Conservation (phyloP, 169 alveolate species). For the Cyclospora cayetanensis region DNA sequence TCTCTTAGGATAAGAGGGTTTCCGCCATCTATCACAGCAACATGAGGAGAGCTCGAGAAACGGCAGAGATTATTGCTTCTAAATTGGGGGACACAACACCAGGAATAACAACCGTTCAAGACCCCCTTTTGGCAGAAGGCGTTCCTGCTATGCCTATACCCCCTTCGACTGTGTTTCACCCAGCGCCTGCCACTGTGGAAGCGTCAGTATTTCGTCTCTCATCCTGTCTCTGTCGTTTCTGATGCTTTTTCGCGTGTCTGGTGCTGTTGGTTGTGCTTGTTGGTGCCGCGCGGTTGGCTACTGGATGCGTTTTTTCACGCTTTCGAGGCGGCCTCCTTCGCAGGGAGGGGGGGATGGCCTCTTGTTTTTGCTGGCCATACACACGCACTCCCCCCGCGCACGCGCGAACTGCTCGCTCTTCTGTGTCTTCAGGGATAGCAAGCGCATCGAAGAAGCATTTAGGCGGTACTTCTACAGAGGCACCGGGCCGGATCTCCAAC, state of each 20-base stretch:
- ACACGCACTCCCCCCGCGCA: too few species aligned
- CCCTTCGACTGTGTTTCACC: neutral
- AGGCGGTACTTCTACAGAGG: constrained; percentile 1
- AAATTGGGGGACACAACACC: neutral
- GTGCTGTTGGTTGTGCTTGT: too few species aligned
- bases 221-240: neutral
- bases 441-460: constrained; percentile 19
- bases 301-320: too few species aligned
- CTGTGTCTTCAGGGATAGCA: neutral
- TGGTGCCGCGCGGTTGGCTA: too few species aligned
- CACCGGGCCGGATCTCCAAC: neutral
- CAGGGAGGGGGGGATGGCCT: too few species aligned
- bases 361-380: too few species aligned
- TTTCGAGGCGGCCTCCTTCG: too few species aligned
- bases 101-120: neutral
- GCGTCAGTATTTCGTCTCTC: neutral
- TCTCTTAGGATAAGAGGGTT: neutral
- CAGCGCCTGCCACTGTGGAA: neutral
- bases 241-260: too few species aligned
- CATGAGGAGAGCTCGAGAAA: constrained; percentile 27
- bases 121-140: constrained; percentile 5
- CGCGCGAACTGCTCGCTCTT: too few species aligned
- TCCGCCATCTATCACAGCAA: neutral
- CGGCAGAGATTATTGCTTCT: neutral
- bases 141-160: constrained; percentile 9